Evolutionary conservation across 768 basidiomycete species (phyloP).

Genomic region (Leucosporidium creatinivorum): DNA sequence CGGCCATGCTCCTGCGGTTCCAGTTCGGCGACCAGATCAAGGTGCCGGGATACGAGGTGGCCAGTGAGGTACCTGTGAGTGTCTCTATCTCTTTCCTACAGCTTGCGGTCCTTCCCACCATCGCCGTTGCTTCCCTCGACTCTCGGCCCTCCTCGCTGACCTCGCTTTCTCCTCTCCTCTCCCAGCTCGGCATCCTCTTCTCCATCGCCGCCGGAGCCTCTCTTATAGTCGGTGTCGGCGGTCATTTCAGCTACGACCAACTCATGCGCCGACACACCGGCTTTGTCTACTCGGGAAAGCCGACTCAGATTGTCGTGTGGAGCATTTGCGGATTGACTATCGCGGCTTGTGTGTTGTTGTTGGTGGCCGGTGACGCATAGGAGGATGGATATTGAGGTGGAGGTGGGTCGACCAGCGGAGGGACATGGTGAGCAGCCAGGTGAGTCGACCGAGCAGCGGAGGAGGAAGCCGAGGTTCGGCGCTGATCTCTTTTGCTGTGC

Average conservation of each 20-base stretch:
- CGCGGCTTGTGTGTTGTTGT: conserved; percentile 15
- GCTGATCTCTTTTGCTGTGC: too few species aligned
- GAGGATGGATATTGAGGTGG: too few species aligned
- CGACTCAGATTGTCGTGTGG: not conserved
- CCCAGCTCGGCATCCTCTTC: conserved; percentile 27
- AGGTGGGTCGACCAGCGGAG: too few species aligned
- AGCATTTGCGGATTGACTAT: conserved; percentile 8
- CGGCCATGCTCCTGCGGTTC: conserved; percentile 25
- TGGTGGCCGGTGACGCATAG: conserved; percentile 3
- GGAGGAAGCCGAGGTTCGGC: too few species aligned
- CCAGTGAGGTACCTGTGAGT: conserved; percentile 14
- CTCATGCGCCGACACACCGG: conserved; percentile 5
- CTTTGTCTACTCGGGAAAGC: conserved; percentile 21
- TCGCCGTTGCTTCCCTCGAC: too few species aligned
- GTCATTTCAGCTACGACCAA: not conserved
- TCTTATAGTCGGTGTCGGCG: not conserved
- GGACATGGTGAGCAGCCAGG: too few species aligned
- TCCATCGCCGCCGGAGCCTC: conserved; percentile 13
- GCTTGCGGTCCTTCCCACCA: not conserved
- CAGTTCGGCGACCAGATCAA: conserved; percentile 9
- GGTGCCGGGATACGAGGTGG: conserved; percentile 4
- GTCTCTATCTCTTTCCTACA: not conserved
- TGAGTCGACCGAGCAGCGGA: too few species aligned
- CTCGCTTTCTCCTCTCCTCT: too few species aligned
- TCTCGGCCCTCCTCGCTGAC: too few species aligned